phyloP scores from a whole-genome alignment of 1,139 yeast species.

The Scheffersomyces lignicola region DNA sequence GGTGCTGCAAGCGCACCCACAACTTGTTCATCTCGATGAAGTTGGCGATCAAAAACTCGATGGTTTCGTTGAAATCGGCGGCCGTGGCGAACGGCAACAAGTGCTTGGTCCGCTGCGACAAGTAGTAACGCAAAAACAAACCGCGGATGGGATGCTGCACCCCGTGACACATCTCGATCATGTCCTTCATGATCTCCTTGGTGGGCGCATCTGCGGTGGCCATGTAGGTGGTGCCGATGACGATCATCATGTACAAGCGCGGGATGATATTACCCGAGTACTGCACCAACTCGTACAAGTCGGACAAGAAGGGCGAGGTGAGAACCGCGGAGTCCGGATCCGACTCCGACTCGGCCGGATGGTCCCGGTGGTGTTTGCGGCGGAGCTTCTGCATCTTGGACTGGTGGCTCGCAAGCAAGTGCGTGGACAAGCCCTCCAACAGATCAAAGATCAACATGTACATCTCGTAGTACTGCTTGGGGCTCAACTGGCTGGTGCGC shows the following conservation, averaged over 20 bases:
- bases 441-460: constrained; percentile 87
- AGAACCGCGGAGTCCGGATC: background rate
- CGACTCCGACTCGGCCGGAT: background rate
- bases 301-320: constrained; percentile 72
- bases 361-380: constrained; percentile 6
- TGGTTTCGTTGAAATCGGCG: constrained; percentile 61
- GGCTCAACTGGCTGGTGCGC: constrained; percentile 72
- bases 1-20: constrained; percentile 96
- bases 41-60: constrained; percentile 75
- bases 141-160: constrained; percentile 95
- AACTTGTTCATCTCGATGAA: constrained; percentile 96
- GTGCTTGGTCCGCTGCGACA: constrained; percentile 81
- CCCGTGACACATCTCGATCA: constrained; percentile 99
- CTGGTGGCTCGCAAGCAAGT: constrained; percentile 66
- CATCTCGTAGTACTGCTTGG: constrained; percentile 91
- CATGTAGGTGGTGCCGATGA: constrained; percentile 90
- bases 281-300: constrained; percentile 90
- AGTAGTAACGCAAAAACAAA: constrained; percentile 80
- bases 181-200: constrained; percentile 86
- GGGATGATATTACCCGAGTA: constrained; percentile 94
- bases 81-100: constrained; percentile 51
- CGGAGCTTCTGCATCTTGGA: constrained; percentile 24
- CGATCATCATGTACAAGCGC: constrained; percentile 88
- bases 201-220: constrained; percentile 75
- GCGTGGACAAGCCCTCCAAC: constrained; percentile 64